Conservation (phyloP, 495 filamentous ascomycete genomes). For the Parathielavia appendiculata region DNA sequence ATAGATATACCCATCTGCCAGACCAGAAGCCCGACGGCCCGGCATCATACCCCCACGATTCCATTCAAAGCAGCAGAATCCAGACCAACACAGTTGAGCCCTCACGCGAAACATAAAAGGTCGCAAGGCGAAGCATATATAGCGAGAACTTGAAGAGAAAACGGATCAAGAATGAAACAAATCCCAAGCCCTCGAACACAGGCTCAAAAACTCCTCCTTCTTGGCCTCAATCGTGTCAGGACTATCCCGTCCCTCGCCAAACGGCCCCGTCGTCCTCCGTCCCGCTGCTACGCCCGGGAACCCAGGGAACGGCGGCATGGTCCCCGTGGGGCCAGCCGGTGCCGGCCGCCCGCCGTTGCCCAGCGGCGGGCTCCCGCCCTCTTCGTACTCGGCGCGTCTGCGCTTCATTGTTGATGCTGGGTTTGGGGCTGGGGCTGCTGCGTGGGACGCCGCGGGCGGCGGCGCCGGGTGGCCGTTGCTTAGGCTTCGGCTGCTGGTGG, state of each 20-base stretch:
- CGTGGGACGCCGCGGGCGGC: background rate
- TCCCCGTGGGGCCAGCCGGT: background rate
- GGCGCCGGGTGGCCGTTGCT: conserved; percentile 10
- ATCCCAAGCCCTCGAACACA: conserved; percentile 93
- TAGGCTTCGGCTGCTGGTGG: background rate
- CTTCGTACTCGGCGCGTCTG: conserved; percentile 84
- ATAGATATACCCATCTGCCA: background rate
- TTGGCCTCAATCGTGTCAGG: conserved; percentile 81
- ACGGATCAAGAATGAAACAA: conserved; percentile 81
- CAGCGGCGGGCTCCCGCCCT: conserved; percentile 74
- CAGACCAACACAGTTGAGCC: background rate
- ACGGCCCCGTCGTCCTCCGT: conserved; percentile 62
- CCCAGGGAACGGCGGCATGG: background rate
- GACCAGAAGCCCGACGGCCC: too few relatives aligned
- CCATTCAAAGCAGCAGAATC: background rate
- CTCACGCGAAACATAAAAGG: too few relatives aligned
- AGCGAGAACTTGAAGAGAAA: background rate
- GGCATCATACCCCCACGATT: background rate
- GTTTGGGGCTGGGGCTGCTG: background rate
- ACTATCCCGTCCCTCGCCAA: conserved; percentile 72
- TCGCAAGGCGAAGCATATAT: too few relatives aligned
- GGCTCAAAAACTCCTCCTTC: conserved; percentile 85
- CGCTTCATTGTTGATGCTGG: conserved; percentile 43
- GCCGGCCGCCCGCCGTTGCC: conserved; percentile 48
- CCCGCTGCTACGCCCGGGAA: conserved; percentile 31